Conservation (phyloP, 2,329 filamentous ascomycete genomes). For the Xylaria sp. region DNA sequence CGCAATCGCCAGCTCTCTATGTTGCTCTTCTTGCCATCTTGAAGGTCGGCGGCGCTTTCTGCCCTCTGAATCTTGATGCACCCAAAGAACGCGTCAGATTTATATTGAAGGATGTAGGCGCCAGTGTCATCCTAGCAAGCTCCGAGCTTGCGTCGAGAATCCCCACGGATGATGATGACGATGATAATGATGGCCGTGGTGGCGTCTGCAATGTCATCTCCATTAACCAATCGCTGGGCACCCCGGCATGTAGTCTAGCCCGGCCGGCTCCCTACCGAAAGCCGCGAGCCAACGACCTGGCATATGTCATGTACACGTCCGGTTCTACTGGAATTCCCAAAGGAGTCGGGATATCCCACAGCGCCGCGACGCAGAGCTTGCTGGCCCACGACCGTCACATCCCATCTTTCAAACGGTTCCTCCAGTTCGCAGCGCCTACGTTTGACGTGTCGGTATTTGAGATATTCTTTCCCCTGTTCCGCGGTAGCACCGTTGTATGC, state of each 20-base stretch:
- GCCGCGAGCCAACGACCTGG: constrained; percentile 50
- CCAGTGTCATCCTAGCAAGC: constrained; percentile 69
- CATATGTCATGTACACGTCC: constrained; percentile 93
- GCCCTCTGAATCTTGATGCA: constrained; percentile 77
- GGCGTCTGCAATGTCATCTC: constrained; percentile 39
- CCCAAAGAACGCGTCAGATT: constrained; percentile 78
- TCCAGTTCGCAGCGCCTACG: constrained; percentile 90
- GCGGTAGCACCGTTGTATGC: constrained; percentile 73
- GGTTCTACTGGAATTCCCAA: constrained; percentile 89
- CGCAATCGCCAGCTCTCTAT: constrained; percentile 78
- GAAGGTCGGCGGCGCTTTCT: constrained; percentile 83
- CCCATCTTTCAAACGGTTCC: constrained; percentile 74
- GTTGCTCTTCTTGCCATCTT: constrained; percentile 76
- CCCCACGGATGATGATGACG: constrained; percentile 35
- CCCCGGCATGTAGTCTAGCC: not conserved
- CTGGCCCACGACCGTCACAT: constrained; percentile 80
- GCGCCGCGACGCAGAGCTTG: constrained; percentile 78
- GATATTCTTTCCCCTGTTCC: constrained; percentile 83
- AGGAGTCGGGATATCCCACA: constrained; percentile 81
- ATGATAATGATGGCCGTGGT: too few relatives aligned
- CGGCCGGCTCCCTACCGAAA: constrained; percentile 3
- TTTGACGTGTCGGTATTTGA: constrained; percentile 97
- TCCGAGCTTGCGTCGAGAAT: constrained; percentile 47
- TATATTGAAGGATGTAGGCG: constrained; percentile 76
- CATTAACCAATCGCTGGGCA: constrained; percentile 36